Evolutionary conservation across 352 stramenopile species (phyloP).

Genomic region (Phytophthora palmivora): DNA sequence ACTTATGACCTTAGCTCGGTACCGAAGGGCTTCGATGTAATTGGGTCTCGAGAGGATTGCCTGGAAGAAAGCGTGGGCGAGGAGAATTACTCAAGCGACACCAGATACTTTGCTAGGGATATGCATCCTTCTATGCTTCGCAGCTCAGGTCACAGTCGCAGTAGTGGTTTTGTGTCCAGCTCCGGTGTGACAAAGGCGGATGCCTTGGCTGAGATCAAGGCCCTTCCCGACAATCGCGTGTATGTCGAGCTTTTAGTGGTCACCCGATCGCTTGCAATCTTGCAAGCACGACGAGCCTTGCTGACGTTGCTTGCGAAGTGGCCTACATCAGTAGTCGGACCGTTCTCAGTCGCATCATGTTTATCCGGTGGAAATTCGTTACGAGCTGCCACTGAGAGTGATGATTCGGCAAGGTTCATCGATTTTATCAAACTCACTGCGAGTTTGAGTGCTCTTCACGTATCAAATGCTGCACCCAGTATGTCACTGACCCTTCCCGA

Average conservation of each 20-base stretch:
- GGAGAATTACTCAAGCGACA: slow-evolving; percentile 83
- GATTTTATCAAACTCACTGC: slow-evolving; percentile 89
- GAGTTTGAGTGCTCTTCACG: slow-evolving; percentile 62
- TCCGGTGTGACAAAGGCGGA: slow-evolving; percentile 65
- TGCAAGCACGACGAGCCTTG: slow-evolving; percentile 79
- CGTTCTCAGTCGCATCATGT: slow-evolving; percentile 64
- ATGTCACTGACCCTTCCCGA: slow-evolving; percentile 42
- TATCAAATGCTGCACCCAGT: slow-evolving; percentile 37
- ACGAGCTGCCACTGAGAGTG: slow-evolving; percentile 20
- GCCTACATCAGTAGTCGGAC: slow-evolving; percentile 60
- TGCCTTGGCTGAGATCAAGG: slow-evolving; percentile 76
- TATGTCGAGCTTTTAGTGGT: slow-evolving; percentile 81
- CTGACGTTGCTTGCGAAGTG: slow-evolving; percentile 83
- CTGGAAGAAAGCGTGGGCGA: slow-evolving; percentile 87
- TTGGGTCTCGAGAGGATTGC: slow-evolving; percentile 83
- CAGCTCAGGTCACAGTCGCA: slow-evolving; percentile 53
- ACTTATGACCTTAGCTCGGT: slow-evolving; percentile 50
- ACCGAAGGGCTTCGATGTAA: slow-evolving; percentile 76
- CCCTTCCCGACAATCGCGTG: slow-evolving; percentile 79
- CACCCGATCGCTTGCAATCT: slow-evolving; percentile 80
- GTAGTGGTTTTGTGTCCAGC: slow-evolving; percentile 46
- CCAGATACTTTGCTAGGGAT: slow-evolving; percentile 81
- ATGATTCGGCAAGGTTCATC: slow-evolving; percentile 63
- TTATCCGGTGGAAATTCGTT: slow-evolving; percentile 25
- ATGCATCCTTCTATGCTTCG: slow-evolving; percentile 78